Evolutionary conservation across 352 stramenopile genomes (phyloP).

Genomic region (Pseudoperonospora humuli): DNA sequence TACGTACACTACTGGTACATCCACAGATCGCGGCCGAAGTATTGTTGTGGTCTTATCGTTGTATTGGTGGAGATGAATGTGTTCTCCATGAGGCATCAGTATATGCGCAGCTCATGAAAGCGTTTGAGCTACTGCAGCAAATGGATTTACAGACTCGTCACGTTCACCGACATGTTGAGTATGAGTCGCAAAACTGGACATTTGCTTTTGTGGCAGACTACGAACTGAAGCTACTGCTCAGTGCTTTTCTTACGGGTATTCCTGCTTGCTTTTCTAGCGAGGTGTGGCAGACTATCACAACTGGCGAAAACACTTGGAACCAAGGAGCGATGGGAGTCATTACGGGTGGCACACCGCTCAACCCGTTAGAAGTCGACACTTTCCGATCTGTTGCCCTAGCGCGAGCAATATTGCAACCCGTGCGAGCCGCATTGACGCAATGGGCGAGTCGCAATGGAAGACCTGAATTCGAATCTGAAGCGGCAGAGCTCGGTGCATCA

Average conservation of each 20-base stretch:
- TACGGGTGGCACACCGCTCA: constrained; percentile 16
- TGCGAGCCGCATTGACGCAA: constrained; percentile 21
- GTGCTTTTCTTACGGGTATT: constrained; percentile 52
- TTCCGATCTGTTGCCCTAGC: constrained; percentile 34
- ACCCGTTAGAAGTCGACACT: constrained; percentile 19
- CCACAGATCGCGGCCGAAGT: constrained; percentile 46
- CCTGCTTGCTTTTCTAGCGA: constrained; percentile 42
- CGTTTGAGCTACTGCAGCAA: constrained; percentile 59
- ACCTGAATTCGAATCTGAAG: constrained; percentile 18
- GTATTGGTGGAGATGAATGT: constrained; percentile 21
- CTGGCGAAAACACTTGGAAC: constrained; percentile 13
- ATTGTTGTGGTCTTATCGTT: constrained; percentile 49
- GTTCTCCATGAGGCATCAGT: constrained; percentile 33
- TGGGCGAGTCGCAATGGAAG: constrained; percentile 37
- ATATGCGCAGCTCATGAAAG: constrained; percentile 47
- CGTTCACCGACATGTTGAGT: constrained; percentile 66
- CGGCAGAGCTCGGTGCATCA: constrained; percentile 1
- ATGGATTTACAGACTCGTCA: constrained; percentile 78
- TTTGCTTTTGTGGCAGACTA: constrained; percentile 80
- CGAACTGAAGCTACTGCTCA: constrained; percentile 69
- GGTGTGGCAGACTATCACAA: constrained; percentile 21
- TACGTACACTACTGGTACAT: constrained; percentile 70
- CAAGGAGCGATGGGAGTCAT: constrained; percentile 17
- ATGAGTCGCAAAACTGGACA: constrained; percentile 78
- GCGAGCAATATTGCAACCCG: constrained; percentile 35